Percentiles rank a stretch among this genome's conserved stretches.
These are phyloP conservation scores for Suillus subaureus DNA, from an alignment of 768 basidiomycete genomes.

Conservation along the genomic window DNA sequence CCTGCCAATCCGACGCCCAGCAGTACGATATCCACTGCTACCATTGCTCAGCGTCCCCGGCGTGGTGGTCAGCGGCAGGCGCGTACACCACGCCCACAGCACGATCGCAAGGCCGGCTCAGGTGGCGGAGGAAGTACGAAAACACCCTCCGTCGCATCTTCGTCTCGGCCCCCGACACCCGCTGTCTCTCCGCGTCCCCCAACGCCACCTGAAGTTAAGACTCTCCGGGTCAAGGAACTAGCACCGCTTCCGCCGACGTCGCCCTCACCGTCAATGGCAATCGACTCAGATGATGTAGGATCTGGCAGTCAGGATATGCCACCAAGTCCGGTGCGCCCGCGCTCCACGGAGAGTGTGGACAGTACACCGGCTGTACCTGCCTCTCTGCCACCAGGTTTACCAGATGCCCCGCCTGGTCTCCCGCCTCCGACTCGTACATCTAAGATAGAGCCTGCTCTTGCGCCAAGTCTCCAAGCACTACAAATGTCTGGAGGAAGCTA, in stretches of 20 bases:
- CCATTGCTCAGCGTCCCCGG: constrained; percentile 41
- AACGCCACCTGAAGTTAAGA: constrained; percentile 46
- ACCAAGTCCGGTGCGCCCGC: constrained; percentile 44
- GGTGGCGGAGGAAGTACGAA: constrained; percentile 36
- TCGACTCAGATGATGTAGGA: constrained; percentile 56
- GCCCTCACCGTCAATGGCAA: constrained; percentile 49
- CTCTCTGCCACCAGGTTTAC: constrained; percentile 50
- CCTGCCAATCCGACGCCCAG: constrained; percentile 34
- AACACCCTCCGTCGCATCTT: constrained; percentile 48
- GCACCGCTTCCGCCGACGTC: constrained; percentile 42
- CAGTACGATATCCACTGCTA: constrained; percentile 19
- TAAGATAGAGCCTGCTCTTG: constrained; percentile 55
- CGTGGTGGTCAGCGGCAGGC: constrained; percentile 52
- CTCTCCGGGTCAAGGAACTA: constrained; percentile 42
- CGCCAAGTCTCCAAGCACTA: constrained; percentile 40
- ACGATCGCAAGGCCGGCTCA: constrained; percentile 46
- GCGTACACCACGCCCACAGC: constrained; percentile 42
- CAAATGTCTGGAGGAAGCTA: constrained; percentile 63
- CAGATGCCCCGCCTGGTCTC: constrained; percentile 62
- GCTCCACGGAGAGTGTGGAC: constrained; percentile 39
- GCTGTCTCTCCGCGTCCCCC: constrained; percentile 41
- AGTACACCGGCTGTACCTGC: constrained; percentile 30
- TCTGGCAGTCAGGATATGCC: constrained; percentile 46
- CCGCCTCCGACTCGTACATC: constrained; percentile 47
- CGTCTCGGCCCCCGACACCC: constrained; percentile 64